Conservation (phyloP, 805 yeast genomes). For the Cyberlindnera maritima region DNA sequence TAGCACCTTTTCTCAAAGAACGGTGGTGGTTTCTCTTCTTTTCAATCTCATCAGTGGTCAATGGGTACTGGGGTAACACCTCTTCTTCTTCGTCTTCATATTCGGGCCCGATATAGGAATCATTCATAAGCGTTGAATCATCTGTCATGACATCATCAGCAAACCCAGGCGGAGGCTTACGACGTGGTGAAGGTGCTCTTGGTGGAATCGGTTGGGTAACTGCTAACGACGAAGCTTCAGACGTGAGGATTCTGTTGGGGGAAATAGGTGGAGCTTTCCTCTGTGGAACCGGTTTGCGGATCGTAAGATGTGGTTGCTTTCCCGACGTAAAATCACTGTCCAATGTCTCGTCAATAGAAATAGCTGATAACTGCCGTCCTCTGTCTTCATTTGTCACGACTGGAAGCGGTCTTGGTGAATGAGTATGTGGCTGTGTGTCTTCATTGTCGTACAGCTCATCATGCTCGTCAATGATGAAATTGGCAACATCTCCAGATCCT, state of each 20-base stretch:
- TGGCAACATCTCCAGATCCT: conserved; percentile 4
- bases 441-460: conserved; percentile 4
- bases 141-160: neutral
- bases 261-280: conserved; percentile 28
- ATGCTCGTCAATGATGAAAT: conserved; percentile 4
- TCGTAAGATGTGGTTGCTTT: neutral
- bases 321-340: neutral
- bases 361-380: neutral
- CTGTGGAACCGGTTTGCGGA: neutral
- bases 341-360: neutral
- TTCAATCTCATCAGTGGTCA: conserved; percentile 5
- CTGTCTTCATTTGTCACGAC: conserved; percentile 1
- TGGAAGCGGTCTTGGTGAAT: neutral
- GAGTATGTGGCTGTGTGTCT: neutral
- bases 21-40: conserved; percentile 9
- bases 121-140: conserved; percentile 4
- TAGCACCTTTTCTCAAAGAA: conserved; percentile 25
- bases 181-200: conserved; percentile 23
- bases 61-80: conserved; percentile 25
- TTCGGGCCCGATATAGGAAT: neutral
- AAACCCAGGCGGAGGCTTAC: conserved; percentile 25
- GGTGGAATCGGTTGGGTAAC: neutral
- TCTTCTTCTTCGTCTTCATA: conserved; percentile 9
- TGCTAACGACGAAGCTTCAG: neutral
- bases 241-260: conserved; percentile 6